Conservation (phyloP, 129 eudicot species). For the Daucus carota region DNA sequence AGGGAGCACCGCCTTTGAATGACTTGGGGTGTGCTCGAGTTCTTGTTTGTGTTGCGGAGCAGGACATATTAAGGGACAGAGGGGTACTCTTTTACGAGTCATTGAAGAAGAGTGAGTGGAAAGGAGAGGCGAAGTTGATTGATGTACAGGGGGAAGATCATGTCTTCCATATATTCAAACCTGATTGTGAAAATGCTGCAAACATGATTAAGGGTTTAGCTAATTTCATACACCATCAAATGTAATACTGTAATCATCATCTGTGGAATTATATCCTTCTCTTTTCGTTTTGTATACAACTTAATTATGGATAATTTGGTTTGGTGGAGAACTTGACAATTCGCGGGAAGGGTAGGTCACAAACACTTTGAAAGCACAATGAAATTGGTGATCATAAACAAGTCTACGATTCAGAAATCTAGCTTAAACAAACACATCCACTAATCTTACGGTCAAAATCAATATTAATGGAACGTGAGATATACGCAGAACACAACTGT, state of each 20-base stretch:
- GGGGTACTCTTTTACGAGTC: constrained; percentile 41
- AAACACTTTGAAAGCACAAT: too few relatives aligned
- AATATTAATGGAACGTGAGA: too few relatives aligned
- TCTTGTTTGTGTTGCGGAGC: constrained; percentile 46
- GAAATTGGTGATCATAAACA: neutral
- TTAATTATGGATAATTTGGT: neutral
- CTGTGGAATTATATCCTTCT: too few relatives aligned
- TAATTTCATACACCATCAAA: constrained; percentile 29
- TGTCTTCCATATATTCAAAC: constrained; percentile 66
- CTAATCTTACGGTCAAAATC: neutral
- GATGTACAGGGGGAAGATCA: constrained; percentile 61
- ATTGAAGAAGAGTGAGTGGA: constrained; percentile 45
- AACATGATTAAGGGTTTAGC: constrained; percentile 41
- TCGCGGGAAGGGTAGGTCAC: neutral
- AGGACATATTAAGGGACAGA: constrained; percentile 58
- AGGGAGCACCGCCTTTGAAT: constrained; percentile 41
- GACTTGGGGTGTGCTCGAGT: constrained; percentile 46
- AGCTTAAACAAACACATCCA: neutral
- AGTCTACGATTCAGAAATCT: neutral
- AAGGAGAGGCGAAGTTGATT: constrained; percentile 45
- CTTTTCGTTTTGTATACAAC: neutral
- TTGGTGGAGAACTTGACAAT: neutral
- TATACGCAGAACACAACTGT: neutral
- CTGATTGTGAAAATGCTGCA: constrained; percentile 39
- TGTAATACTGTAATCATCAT: neutral